Evolutionary conservation across 73 alveolate species (phyloP).

Genomic region (Paramecium tetraurelia): DNA sequence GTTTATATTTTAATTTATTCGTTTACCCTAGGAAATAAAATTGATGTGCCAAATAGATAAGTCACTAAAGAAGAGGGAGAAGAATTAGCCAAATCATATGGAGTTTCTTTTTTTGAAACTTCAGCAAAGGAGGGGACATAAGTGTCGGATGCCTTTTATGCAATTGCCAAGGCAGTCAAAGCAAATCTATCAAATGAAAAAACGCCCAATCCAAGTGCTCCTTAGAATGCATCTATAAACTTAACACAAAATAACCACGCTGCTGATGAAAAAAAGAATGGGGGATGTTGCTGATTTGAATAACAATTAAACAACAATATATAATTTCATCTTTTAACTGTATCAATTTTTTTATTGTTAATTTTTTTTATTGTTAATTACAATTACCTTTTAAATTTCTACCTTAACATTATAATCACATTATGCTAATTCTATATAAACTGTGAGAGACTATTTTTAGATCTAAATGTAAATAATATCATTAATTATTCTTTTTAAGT

Average conservation of each 20-base stretch:
- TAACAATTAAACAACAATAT: neutral
- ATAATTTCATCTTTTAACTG: neutral
- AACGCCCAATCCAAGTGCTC: neutral
- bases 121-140: conserved; percentile 59
- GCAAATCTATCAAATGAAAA: neutral
- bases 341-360: too few species aligned
- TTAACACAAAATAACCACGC: neutral
- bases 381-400: neutral
- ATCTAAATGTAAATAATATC: neutral
- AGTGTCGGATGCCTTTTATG: neutral
- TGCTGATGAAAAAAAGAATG: neutral
- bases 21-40: conserved; percentile 37
- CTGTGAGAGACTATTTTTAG: neutral
- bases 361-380: neutral
- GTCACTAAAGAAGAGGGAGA: conserved; percentile 70
- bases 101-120: conserved; percentile 57
- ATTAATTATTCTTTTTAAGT: neutral
- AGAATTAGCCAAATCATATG: conserved; percentile 56
- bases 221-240: neutral
- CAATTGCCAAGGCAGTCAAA: neutral
- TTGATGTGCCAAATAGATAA: conserved; percentile 54
- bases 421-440: neutral
- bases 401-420: neutral
- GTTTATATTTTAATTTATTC: neutral
- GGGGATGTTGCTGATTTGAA: neutral